Base-by-base conservation (phyloP, 108 stramenopile genomes). In the Stephanodiscus triporus region DNA sequence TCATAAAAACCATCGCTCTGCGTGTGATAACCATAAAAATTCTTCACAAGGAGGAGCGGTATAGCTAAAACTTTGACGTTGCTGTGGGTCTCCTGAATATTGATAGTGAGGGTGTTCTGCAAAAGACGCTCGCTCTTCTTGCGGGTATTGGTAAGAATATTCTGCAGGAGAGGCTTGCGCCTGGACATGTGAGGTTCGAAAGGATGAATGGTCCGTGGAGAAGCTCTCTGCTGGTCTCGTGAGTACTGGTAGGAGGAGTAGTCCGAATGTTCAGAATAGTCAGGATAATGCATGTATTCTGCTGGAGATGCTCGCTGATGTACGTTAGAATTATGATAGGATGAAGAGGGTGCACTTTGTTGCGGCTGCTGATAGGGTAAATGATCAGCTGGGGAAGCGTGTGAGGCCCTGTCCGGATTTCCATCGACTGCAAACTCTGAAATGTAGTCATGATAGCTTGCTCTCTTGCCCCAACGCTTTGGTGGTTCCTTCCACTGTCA, bases 391-490 rank as follows among this genome's bases (percentile, higher is more conserved):
- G 42, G 26, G 13, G 24, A 59, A 17, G 45, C 43, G 29, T 8
- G 48, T 19, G 65, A 50, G 4, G 48, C 24, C 49, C 65, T 38
- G 30, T 61, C 65, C 26, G 27, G 6, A 34, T 27, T 24, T 32
- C 17, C 45, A 29, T 19, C 38, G 47, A 51, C 16, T 66, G n/a
- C 47, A 49, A 66, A 14, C 2, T 51, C 50, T 48, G 65, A 66
- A 66, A 66, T 29, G 65, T 49, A 17, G 48, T 0, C 30, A 49
- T 7, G 48, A 65, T 65, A 24, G 63, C 63, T 29, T 66, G 47
- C 22, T 48, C 65, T 34, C 47, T 66, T 51, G 65, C 65, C 6
- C 23, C 65, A 11, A 66, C 11, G 47, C 20, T 42, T 20, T 23
- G 48, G 34, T 51, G 47, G 10, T 65, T 40, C 27, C 20, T 43